Percentiles rank a stretch among this genome's conserved stretches.
Conservation (phyloP, 2,329 filamentous ascomycete species). For the Stagonosporopsis rhizophila region DNA sequence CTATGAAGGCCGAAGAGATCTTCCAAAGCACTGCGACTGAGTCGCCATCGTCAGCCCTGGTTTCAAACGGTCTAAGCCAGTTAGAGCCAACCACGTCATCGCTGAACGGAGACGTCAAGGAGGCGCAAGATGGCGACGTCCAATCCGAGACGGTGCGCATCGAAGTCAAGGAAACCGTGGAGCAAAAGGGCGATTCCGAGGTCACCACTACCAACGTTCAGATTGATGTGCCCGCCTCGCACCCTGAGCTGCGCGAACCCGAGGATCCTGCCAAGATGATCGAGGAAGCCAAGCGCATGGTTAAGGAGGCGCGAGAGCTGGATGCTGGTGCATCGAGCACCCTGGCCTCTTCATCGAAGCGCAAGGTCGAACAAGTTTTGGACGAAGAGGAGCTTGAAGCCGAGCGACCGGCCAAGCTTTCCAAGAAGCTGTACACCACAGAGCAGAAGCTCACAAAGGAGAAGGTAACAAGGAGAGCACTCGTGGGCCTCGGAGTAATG, state of each 20-base stretch:
- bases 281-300: constrained; percentile 86
- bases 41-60: constrained; percentile 54
- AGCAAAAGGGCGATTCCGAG: constrained; percentile 66
- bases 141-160: constrained; percentile 66
- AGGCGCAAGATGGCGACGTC: constrained; percentile 26
- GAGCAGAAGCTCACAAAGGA: constrained; percentile 84
- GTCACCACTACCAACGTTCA: constrained; percentile 76
- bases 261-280: constrained; percentile 86
- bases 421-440: constrained; percentile 67
- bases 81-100: constrained; percentile 49
- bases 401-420: constrained; percentile 72
- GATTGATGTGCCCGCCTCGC: constrained; percentile 74
- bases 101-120: constrained; percentile 52
- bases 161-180: constrained; percentile 70
- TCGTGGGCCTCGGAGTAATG: constrained; percentile 85
- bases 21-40: constrained; percentile 57
- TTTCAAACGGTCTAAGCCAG: constrained; percentile 41
- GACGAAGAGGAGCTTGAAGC: constrained; percentile 57
- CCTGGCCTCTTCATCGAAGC: constrained; percentile 38
- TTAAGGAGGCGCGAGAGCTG: constrained; percentile 70
- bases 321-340: constrained; percentile 42
- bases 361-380: constrained; percentile 65
- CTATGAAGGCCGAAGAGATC: constrained; percentile 39
- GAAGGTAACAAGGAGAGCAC: constrained; percentile 82
- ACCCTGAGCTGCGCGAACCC: constrained; percentile 72